Percentiles rank a stretch among this genome's conserved stretches.
Evolutionary conservation across 2,329 filamentous ascomycete species (phyloP).

Genomic region (Penicillium sp.): DNA sequence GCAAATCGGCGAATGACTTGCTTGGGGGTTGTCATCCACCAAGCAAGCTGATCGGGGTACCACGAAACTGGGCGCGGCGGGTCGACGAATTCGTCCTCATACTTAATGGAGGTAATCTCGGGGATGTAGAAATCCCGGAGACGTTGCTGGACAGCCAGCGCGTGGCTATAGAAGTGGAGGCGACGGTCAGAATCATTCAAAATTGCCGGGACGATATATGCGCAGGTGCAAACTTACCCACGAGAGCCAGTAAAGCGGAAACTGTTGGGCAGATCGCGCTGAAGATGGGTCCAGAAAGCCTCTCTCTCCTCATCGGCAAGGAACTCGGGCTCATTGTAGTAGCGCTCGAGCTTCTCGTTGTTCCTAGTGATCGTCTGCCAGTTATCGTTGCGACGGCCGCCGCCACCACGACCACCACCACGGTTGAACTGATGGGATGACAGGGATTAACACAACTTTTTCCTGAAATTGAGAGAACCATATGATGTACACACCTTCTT

Average conservation of each 20-base stretch:
- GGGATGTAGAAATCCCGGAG: conserved; percentile 88
- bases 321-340: conserved; percentile 77
- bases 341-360: conserved; percentile 82
- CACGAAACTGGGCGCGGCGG: conserved; percentile 80
- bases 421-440: conserved; percentile 29
- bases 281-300: conserved; percentile 80
- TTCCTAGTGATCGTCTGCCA: conserved; percentile 67
- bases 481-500: conserved; percentile 23
- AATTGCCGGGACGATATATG: background rate
- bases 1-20: conserved; percentile 91
- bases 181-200: conserved; percentile 10
- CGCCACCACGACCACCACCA: conserved; percentile 47
- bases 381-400: conserved; percentile 41
- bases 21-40: conserved; percentile 98
- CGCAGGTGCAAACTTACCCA: conserved; percentile 56
- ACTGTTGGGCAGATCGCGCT: conserved; percentile 88
- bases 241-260: conserved; percentile 97
- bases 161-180: conserved; percentile 61
- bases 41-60: conserved; percentile 94
- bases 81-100: conserved; percentile 79
- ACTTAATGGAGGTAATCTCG: conserved; percentile 79
- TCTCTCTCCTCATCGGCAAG: conserved; percentile 75
- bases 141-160: conserved; percentile 85
- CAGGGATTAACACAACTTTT: conserved; percentile 17
- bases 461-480: background rate